A percentile compares a stretch with the other conserved stretches of the same genome.
These are phyloP conservation scores for Globisporangium parvum DNA, from an alignment of 352 stramenopile genomes.

Conservation along the genomic window DNA sequence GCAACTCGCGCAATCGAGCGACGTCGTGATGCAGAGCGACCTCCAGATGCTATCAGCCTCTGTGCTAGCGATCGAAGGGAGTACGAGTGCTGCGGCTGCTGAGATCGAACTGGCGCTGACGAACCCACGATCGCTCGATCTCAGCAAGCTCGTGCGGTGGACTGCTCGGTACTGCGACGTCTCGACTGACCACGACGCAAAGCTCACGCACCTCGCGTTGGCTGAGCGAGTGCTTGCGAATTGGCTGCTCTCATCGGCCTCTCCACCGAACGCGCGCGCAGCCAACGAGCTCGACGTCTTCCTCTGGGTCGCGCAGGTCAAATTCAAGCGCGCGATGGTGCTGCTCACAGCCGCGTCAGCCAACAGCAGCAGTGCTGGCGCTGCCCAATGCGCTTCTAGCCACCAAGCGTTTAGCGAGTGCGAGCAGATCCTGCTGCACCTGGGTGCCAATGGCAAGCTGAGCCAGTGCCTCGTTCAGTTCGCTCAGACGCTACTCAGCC, in stretches of 20 bases:
- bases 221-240: conserved; percentile 20
- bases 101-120: conserved; percentile 19
- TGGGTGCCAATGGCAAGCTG: conserved; percentile 7
- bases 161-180: conserved; percentile 22
- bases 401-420: conserved; percentile 9
- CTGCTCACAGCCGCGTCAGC: conserved; percentile 6
- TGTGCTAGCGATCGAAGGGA: conserved; percentile 38
- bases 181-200: conserved; percentile 11
- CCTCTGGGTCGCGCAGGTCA: conserved; percentile 23
- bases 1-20: conserved; percentile 5
- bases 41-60: conserved; percentile 12
- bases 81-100: conserved; percentile 13
- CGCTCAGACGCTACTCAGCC: conserved; percentile 1
- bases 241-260: conserved; percentile 3
- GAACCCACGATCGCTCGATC: conserved; percentile 13
- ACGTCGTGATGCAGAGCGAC: conserved; percentile 1
- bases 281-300: conserved; percentile 16
- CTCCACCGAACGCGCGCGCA: not conserved
- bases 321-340: conserved; percentile 24
- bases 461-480: conserved; percentile 3
- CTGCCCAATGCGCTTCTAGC: not conserved
- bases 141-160: conserved; percentile 27
- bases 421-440: conserved; percentile 10
- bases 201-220: conserved; percentile 5
- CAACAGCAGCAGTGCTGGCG: too few species aligned